These are phyloP conservation scores for Sporobolomyces pararoseus DNA, from an alignment of 768 basidiomycete species.

Conservation along the genomic window DNA sequence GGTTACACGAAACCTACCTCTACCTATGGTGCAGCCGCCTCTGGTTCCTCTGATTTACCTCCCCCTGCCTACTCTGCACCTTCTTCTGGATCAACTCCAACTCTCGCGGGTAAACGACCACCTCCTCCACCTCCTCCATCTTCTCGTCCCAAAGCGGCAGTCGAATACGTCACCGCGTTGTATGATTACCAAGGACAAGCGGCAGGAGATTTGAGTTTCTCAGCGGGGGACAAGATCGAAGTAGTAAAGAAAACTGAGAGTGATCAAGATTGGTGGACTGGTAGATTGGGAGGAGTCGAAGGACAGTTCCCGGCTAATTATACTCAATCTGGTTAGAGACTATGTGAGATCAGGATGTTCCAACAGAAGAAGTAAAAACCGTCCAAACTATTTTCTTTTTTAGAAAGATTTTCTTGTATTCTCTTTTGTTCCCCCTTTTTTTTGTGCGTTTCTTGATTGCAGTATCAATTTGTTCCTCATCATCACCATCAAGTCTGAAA, in stretches of 20 bases:
- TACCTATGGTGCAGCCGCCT: conserved; percentile 25
- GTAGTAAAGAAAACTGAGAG: conserved; percentile 75
- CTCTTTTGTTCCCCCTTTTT: too few species aligned
- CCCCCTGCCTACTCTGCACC: conserved; percentile 58
- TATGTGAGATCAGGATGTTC: background rate
- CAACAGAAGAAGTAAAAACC: background rate
- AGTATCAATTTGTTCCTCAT: too few species aligned
- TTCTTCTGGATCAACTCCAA: conserved; percentile 41
- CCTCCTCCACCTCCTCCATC: conserved; percentile 94
- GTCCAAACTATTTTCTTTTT: too few species aligned
- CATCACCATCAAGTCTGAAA: too few species aligned
- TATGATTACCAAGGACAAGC: conserved; percentile 92
- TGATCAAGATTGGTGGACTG: conserved; percentile 97
- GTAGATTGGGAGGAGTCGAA: conserved; percentile 70
- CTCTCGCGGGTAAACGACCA: conserved; percentile 61
- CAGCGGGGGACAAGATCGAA: conserved; percentile 83
- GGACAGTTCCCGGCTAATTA: conserved; percentile 74
- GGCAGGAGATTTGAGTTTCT: conserved; percentile 87
- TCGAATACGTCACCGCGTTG: conserved; percentile 80
- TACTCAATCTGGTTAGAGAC: conserved; percentile 4
- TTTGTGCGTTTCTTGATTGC: too few species aligned
- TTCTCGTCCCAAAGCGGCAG: conserved; percentile 68
- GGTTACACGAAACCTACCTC: conserved; percentile 44
- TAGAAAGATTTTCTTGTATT: too few species aligned
- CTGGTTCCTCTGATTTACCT: conserved; percentile 41